phyloP scores from a whole-genome alignment of 805 yeast genomes.

The Candida stauntonica region DNA sequence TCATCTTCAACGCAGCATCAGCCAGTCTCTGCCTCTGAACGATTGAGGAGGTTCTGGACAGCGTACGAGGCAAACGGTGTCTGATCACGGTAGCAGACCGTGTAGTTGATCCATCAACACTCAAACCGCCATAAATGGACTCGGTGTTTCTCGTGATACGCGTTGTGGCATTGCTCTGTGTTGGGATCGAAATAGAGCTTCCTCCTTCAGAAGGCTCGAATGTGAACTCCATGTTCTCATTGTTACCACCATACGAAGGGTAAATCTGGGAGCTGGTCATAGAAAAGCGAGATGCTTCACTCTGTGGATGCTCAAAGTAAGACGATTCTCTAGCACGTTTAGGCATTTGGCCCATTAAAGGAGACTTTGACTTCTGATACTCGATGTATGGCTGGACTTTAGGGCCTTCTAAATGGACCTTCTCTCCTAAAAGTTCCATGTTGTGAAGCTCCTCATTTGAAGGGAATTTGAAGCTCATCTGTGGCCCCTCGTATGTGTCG shows the following conservation, averaged over 20 bases:
- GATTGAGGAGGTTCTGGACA: slow-evolving; percentile 5
- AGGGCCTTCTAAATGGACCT: slow-evolving; percentile 15
- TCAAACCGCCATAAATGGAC: background rate
- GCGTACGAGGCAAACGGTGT: background rate
- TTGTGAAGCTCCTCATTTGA: slow-evolving; percentile 23
- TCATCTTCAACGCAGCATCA: slow-evolving; percentile 3
- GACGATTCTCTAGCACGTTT: background rate
- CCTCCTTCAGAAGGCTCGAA: too few relatives aligned
- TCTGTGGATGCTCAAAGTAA: background rate
- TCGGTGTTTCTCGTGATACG: slow-evolving; percentile 24
- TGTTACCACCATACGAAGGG: too few relatives aligned
- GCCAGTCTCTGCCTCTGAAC: slow-evolving; percentile 11
- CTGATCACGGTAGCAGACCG: slow-evolving; percentile 4
- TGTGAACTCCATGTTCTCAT: too few relatives aligned
- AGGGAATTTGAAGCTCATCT: slow-evolving; percentile 37
- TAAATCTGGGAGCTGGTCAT: background rate
- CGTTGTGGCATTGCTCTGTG: slow-evolving; percentile 24
- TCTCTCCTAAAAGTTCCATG: background rate
- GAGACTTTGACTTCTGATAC: slow-evolving; percentile 10
- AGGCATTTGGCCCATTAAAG: background rate
- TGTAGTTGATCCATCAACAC: background rate
- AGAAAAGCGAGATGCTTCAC: background rate
- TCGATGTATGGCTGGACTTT: slow-evolving; percentile 16
- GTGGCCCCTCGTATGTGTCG: slow-evolving; percentile 35
- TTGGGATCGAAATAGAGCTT: slow-evolving; percentile 18